Evolutionary conservation across 441 rosid species (phyloP), one percentile per base, ranked within the genome.

Genomic region (Arabidopsis lyrata): DNA sequence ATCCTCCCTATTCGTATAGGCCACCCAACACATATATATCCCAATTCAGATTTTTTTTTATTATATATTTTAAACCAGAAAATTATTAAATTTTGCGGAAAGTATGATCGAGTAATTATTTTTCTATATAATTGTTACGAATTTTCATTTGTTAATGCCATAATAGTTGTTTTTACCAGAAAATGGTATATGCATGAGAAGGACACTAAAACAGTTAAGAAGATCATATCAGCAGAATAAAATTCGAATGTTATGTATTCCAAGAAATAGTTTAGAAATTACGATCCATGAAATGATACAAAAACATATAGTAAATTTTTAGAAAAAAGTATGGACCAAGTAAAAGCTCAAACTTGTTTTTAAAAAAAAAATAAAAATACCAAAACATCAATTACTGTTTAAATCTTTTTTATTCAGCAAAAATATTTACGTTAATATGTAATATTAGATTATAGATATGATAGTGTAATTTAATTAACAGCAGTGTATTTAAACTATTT

Each of bases 1-100:
- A 27, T 68, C 71, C 22, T 55, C 61, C 74, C 66, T 70, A 47
- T 63, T 29, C 60, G 9, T 48, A 53, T 68, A 68, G 50, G 32
- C 62, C 58, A 68, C 63, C 11, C 74, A 53, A 48, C 53, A 12
- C 7, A 8, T 34, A n/a, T 44, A 39, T 44, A 53, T 35, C 63
- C 16, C 56, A 8, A n/a, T 42, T 41, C 27, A 55, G 8, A 16
- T 9, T 1, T 22, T 42, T 8, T 31, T 9, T 1, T 22, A 32
- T 8, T 31, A 13, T 22, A 3, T 8, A 18, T 22, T 29, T 29
- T 3, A 3, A 3, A 18, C 12, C 18, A 36, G 1, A 73, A 27
- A 45, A 5, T 12, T 29, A 5, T 34, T 38, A 13, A 31, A 0
- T 44, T 32, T 22, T 45, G 1, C 14, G 29, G 18, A 63, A 29